phyloP scores from a whole-genome alignment of 768 basidiomycete genomes.

The Hortiboletus flavorubellus region DNA sequence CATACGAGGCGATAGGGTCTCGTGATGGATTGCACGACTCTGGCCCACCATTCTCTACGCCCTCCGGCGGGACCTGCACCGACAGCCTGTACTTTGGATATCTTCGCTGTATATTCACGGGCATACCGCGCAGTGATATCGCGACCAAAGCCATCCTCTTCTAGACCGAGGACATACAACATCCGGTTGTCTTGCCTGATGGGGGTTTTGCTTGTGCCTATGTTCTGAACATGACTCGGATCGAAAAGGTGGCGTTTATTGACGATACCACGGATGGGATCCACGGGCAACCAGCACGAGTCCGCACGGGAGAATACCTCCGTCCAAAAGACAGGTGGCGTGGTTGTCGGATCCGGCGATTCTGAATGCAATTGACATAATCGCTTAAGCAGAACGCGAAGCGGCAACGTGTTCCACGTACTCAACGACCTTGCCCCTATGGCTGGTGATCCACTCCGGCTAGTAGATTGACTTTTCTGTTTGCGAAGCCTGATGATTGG shows the following conservation, averaged over 20 bases:
- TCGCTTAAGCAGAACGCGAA: constrained; percentile 18
- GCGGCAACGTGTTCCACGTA: constrained; percentile 12
- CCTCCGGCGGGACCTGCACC: constrained; percentile 47
- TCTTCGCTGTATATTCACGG: constrained; percentile 72
- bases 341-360: constrained; percentile 48
- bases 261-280: constrained; percentile 77
- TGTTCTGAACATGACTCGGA: constrained; percentile 43
- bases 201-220: constrained; percentile 10
- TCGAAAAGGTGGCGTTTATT: constrained; percentile 82
- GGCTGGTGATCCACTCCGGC: constrained; percentile 34
- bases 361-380: constrained; percentile 25
- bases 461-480: constrained; percentile 46
- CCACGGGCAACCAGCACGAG: constrained; percentile 88
- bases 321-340: constrained; percentile 92
- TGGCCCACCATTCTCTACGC: constrained; percentile 84
- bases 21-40: constrained; percentile 56
- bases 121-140: constrained; percentile 94
- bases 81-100: constrained; percentile 72
- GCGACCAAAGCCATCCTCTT: constrained; percentile 89
- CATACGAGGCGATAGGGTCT: constrained; percentile 82
- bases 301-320: constrained; percentile 95
- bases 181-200: constrained; percentile 69
- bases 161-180: constrained; percentile 89
- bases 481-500: constrained; percentile 60
- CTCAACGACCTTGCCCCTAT: constrained; percentile 15